Base-by-base conservation (phyloP, 75 land plant species). In the Adiantum capillusveneris region DNA sequence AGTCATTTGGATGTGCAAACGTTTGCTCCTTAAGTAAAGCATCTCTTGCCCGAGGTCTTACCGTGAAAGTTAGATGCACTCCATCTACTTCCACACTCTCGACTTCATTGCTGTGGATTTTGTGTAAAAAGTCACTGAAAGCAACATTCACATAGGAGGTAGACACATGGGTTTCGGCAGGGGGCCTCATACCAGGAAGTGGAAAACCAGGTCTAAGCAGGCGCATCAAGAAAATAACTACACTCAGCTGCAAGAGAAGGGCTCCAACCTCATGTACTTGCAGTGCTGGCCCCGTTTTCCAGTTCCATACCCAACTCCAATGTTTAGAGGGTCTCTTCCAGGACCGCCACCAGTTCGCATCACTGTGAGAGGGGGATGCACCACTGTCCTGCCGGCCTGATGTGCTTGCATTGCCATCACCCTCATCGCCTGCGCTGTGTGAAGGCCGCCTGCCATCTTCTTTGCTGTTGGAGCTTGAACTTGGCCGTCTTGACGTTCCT, bases 1-100 rank as follows among this genome's bases (percentile, higher is more conserved):
- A n/a, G 22, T 16, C 31, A n/a, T 51, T 70, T 9, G 45, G 43
- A 6, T 1, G 6, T 21, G 6, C 24, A 42, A 24, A 65, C 17
- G 5, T 19, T 2, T 41, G 43, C n/a, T 58, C 59, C 28, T 53
- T 53, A 3, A 46, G 22, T 5, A 29, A 26, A 19, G 44, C 41
- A 21, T 26, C 34, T 22, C 58, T 52, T 21, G 58, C 70, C 21
- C 70, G 70, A 0, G 52, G 29, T 59, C 80, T 76, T 65, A 94
- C 58, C 30, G 76, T 66, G 67, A 89, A 94, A 67, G 83, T 79
- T 12, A 94, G 79, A 53, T 94, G 98, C 1, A 86, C 87, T 2
- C 96, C 98, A 63, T 94, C 96, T 20, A 90, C 95, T 68, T 94
- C 98, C 58, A 86, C 98, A 45, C 79, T 90, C 60, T 79, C 83